Base-by-base conservation (phyloP, 331 rosid genomes). In the Prunus yedoensis region DNA sequence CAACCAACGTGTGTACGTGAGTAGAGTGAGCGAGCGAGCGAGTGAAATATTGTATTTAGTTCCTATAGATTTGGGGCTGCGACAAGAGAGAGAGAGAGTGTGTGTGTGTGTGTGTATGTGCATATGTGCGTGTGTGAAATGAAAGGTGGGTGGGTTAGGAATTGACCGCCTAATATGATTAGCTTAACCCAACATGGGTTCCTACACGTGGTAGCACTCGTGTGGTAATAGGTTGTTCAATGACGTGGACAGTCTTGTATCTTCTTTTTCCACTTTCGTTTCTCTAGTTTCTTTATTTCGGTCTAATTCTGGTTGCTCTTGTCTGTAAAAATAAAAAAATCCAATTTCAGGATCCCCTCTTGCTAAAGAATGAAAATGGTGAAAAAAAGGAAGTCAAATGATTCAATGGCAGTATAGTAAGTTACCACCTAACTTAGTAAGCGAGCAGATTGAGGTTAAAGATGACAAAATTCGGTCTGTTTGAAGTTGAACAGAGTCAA, bases 101-200 rank as follows among this genome's bases (percentile, higher is more conserved):
- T 23, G 25, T 23, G 66, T 1, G 73, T 3, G 83, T 68, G 65
- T 32, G 0, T 32, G 7, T 32, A 6, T 35, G 2, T 6, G 41
- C 23, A 21, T 21, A 23, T 23, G 25, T 23, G 25, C 25, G 25
- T 38, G 43, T 38, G 43, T 38, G 43, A 38, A 38, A 0, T 38
- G 43, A 38, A 27, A 2, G 66, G 74, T 43, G 56, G 78, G 47
- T 67, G 63, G 80, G 87, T 85, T 70, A 74, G 41, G 69, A 59
- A 65, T 16, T 80, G 74, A 76, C 85, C 78, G 76, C 78, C 72
- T 45, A 28, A 45, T 47, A 38, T 89, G 74, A 87, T 84, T 81
- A 79, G 63, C 66, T 68, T 79, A 66, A 86, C 87, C 74, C 74
- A 18, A 82, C 41, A 10, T 3, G 71, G 79, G 82, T 77, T 81